A percentile compares a stretch with the other conserved stretches of the same genome.
Evolutionary conservation across 306 rosid genomes (phyloP).

Genomic region (Rosa chinensis): DNA sequence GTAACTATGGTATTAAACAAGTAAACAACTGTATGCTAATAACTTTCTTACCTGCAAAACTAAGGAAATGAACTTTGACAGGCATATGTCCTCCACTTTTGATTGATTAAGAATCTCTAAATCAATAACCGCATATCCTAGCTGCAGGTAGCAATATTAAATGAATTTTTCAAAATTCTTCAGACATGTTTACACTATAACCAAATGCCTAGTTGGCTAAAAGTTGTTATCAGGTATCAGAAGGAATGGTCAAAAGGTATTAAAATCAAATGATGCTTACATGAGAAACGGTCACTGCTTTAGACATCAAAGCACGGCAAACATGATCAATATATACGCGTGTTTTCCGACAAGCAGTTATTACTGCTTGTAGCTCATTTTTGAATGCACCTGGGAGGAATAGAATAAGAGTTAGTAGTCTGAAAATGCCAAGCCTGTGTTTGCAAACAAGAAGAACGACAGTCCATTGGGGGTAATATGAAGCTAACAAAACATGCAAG

Average conservation of each 20-base stretch:
- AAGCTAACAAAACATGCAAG: not conserved
- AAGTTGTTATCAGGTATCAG: not conserved
- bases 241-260: not conserved
- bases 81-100: conserved; percentile 53
- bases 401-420: conserved; percentile 13
- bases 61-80: conserved; percentile 62
- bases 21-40: not conserved
- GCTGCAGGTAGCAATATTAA: conserved; percentile 48
- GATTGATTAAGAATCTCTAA: conserved; percentile 56
- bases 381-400: conserved; percentile 59
- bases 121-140: conserved; percentile 80
- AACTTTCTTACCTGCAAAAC: conserved; percentile 68
- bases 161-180: conserved; percentile 7
- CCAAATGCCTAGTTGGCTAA: not conserved
- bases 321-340: conserved; percentile 61
- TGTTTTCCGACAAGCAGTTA: conserved; percentile 68
- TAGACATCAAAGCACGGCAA: conserved; percentile 46
- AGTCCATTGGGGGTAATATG: not conserved
- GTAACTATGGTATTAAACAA: not conserved
- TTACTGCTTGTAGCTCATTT: conserved; percentile 73
- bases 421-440: conserved; percentile 16
- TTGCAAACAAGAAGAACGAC: conserved; percentile 17
- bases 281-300: conserved; percentile 52
- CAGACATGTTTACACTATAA: not conserved
- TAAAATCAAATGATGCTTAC: conserved; percentile 46